A percentile compares a stretch with the other conserved stretches of the same genome.
These are phyloP conservation scores for Coemansia sp. DNA, from an alignment of 192 early-diverging fungal genomes.

Conservation along the genomic window DNA sequence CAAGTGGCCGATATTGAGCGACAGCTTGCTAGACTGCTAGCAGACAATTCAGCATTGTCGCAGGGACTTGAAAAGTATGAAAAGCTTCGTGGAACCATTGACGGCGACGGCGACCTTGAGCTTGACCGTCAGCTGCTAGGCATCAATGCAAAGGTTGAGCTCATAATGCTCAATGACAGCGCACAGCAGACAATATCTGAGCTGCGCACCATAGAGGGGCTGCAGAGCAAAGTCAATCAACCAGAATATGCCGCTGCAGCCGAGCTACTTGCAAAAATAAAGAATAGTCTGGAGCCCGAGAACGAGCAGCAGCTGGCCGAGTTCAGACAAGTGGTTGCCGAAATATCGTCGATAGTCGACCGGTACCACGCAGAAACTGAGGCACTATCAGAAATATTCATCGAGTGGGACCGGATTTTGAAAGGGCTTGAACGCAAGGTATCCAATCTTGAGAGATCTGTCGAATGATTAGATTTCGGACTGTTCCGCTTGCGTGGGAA, in stretches of 20 bases:
- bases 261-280: slow-evolving; percentile 17
- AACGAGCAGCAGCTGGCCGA: slow-evolving; percentile 25
- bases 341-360: slow-evolving; percentile 38
- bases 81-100: slow-evolving; percentile 37
- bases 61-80: slow-evolving; percentile 37
- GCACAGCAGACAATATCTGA: slow-evolving; percentile 26
- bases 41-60: slow-evolving; percentile 20
- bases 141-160: slow-evolving; percentile 35
- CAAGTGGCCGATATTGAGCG: slow-evolving; percentile 36
- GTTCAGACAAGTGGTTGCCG: slow-evolving; percentile 22
- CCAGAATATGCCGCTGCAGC: slow-evolving; percentile 43
- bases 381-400: slow-evolving; percentile 43
- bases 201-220: slow-evolving; percentile 30
- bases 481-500: background rate
- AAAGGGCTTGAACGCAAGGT: slow-evolving; percentile 35
- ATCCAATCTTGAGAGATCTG: slow-evolving; percentile 14
- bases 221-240: slow-evolving; percentile 36
- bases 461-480: background rate
- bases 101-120: slow-evolving; percentile 46
- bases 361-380: slow-evolving; percentile 43
- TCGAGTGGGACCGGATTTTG: slow-evolving; percentile 39
- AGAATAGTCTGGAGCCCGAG: slow-evolving; percentile 18
- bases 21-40: slow-evolving; percentile 18
- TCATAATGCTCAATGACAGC: slow-evolving; percentile 35
- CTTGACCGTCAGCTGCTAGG: slow-evolving; percentile 35